Base-by-base conservation (phyloP, 495 filamentous ascomycete genomes). In the Hyaloscypha variabilis region DNA sequence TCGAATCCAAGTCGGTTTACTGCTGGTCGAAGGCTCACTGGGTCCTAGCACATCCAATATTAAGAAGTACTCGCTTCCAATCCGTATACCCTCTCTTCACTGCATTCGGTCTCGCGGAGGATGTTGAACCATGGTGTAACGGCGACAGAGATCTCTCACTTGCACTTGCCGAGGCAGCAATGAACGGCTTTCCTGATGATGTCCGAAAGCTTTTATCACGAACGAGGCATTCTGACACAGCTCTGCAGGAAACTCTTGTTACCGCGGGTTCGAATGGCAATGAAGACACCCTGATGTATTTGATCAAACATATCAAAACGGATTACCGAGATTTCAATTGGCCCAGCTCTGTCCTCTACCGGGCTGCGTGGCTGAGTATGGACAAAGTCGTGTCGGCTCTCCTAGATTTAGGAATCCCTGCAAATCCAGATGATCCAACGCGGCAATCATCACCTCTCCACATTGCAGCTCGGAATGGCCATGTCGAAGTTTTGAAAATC, bases 301-400 rank as follows among this genome's bases (percentile, higher is more conserved):
- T 62, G 25, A 30, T 54, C 28, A 61, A 25, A 62, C 24, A 51
- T 39, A 23, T 53, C 13, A 1, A 57, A 50, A 39, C 23, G 17
- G 2, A 57, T 58, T 21, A 51, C 25, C 25, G 56, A 30, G 49
- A 52, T n/a, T 69, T 72, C 34, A 24, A 34, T 19, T 72, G 62
- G 58, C 64, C 69, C 2, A 1, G 29, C 19, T 26, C 28, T 19
- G 42, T 69, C 23, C 56, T 69, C 10, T 53, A n/a, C 58, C 67
- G 63, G 39, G 67, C 67, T 58, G 63, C 63, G 23, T 49, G 57
- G 21, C 55, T 58, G 13, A 63, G 63, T 31, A 42, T 72, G 25
- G 31, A 66, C 14, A 42, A 49, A 21, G 31, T 72, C 4, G 49
- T 64, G 11, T 51, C 49, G n/a, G 49, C 49, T 51, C 49, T 51